These are phyloP conservation scores for Spinacia oleracea DNA, from an alignment of 179 eudicot genomes.

Conservation along the genomic window DNA sequence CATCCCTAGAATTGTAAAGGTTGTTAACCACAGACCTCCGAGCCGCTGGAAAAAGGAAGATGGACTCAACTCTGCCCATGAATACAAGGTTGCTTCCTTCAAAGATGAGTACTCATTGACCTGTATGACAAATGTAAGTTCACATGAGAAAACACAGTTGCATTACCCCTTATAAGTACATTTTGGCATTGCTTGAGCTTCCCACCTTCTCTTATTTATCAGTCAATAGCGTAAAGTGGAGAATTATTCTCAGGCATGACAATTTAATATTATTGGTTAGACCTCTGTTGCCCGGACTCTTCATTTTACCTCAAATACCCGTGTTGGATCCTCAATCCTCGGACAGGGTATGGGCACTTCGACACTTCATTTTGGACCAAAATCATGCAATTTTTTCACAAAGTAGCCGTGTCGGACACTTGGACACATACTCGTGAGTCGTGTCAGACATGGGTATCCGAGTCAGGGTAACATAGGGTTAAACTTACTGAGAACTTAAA, in stretches of 20 bases:
- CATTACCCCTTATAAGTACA: background rate
- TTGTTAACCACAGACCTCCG: slow-evolving; percentile 86
- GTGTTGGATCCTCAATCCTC: too few relatives aligned
- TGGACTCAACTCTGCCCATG: slow-evolving; percentile 94
- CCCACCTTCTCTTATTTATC: background rate
- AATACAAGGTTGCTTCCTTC: slow-evolving; percentile 75
- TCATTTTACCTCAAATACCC: too few relatives aligned
- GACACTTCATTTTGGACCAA: too few relatives aligned
- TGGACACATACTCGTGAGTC: too few relatives aligned
- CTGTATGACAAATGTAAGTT: slow-evolving; percentile 33
- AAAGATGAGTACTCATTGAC: slow-evolving; percentile 93
- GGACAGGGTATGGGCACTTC: too few relatives aligned
- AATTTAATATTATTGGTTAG: background rate
- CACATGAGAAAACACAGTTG: background rate
- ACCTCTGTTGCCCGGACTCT: too few relatives aligned
- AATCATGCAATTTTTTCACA: too few relatives aligned
- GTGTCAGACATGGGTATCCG: too few relatives aligned
- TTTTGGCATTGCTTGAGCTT: background rate
- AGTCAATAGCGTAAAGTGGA: background rate
- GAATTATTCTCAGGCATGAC: too few relatives aligned
- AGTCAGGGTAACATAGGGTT: too few relatives aligned
- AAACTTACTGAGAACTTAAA: background rate
- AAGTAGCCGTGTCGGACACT: too few relatives aligned
- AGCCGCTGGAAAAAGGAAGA: slow-evolving; percentile 69
- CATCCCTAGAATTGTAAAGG: slow-evolving; percentile 74